Evolutionary conservation across 768 basidiomycete genomes (phyloP), one percentile per base, ranked within the genome.

Genomic region (Amanita pallidorosea): DNA sequence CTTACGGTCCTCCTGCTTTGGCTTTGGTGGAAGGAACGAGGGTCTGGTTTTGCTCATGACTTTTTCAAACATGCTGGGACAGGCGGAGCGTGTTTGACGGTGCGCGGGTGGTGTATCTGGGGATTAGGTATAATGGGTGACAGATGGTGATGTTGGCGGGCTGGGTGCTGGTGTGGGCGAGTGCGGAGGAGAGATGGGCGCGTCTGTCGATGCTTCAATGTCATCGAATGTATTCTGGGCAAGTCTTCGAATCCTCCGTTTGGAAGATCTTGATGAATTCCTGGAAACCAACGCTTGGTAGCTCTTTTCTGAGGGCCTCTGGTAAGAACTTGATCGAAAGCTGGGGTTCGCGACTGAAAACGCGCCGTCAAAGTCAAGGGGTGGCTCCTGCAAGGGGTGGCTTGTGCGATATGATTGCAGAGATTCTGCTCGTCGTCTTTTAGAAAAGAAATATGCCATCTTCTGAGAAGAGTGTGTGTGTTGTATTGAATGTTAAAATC

Each of bases 21-120:
- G 68, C 62, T 95, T 95, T 5, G 91, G 91, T 20, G 92, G 92
- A n/a, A 94, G 70, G 61, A 83, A 84, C 4, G 74, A 65, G 15
- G 88, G 92, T n/a, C 92, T 71, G 0, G 92, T 95, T 64, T 79
- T 84, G 65, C 86, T 90, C 46, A 86, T 68, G 31, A 90, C 82
- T 65, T 82, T 86, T 61, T 92, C 86, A 41, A 94, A 72, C 4
- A 69, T 63, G 57, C 83, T 87, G 8, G 85, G 85, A 17, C 86
- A 84, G 11, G 65, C 60, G 3, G 84, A 81, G 18, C 78, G 79
- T 27, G 71, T 66, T 35, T 66, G 63, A 47, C 69, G 69, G 58
- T 78, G 77, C n/a, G 57, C 34, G 7, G n/a, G n/a, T n/a, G 61
- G 55, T 49, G 68, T 70, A 45, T 65, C 59, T 0, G 58, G 57